phyloP scores from a whole-genome alignment of 148 eudicot species.

The Nepenthes gracilis region DNA sequence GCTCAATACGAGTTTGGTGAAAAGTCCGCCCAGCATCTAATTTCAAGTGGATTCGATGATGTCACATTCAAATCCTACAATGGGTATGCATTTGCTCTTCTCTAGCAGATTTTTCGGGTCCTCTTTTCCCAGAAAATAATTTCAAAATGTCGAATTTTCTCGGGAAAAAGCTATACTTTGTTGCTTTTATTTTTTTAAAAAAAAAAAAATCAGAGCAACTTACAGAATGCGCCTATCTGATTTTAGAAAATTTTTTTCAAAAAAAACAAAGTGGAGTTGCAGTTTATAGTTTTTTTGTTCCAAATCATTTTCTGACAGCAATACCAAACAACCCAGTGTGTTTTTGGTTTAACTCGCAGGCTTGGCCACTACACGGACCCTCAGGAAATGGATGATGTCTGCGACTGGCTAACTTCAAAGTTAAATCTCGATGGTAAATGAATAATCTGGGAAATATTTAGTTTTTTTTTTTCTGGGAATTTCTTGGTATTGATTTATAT shows the following conservation, averaged over 20 bases:
- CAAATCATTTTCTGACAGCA: too few species aligned
- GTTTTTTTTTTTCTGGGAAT: too few species aligned
- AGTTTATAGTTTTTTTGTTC: not conserved
- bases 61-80: conserved; percentile 63
- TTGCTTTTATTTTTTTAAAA: too few species aligned
- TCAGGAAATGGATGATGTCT: conserved; percentile 70
- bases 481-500: too few species aligned
- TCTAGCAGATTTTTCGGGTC: not conserved
- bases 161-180: too few species aligned
- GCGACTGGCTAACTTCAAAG: conserved; percentile 73
- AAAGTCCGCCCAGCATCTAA: conserved; percentile 47
- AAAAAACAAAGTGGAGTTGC: not conserved
- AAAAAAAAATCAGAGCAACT: too few species aligned
- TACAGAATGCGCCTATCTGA: too few species aligned
- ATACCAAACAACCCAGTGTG: too few species aligned
- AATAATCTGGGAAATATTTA: not conserved
- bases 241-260: too few species aligned
- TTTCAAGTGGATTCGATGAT: conserved; percentile 51
- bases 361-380: conserved; percentile 90
- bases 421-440: conserved; percentile 45
- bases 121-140: not conserved
- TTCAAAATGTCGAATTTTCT: too few species aligned
- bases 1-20: conserved; percentile 68
- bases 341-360: conserved; percentile 23
- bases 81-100: conserved; percentile 30